Evolutionary conservation across 306 rosid genomes (phyloP).

Genomic region (Vigna hirtella): DNA sequence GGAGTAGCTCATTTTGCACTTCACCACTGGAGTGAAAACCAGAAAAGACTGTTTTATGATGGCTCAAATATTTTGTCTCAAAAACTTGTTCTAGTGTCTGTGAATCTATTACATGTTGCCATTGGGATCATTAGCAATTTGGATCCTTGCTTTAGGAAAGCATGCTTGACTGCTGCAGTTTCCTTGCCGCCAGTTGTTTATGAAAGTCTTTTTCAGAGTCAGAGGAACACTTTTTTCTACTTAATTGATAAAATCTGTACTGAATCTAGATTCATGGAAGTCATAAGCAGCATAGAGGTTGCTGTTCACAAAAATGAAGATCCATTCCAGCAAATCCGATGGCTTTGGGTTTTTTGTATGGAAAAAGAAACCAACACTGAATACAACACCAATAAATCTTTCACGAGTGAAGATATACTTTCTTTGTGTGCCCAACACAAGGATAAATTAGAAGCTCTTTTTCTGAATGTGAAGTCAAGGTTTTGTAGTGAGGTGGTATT

Average conservation of each 20-base stretch:
- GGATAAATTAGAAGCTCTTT: slow-evolving; percentile 60
- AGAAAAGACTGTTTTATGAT: slow-evolving; percentile 41
- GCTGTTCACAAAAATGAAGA: slow-evolving; percentile 70
- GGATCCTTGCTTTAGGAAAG: slow-evolving; percentile 73
- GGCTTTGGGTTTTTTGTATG: slow-evolving; percentile 61
- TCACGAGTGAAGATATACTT: slow-evolving; percentile 47
- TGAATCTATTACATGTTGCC: slow-evolving; percentile 69
- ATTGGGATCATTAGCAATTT: slow-evolving; percentile 60
- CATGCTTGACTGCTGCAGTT: slow-evolving; percentile 71
- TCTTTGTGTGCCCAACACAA: slow-evolving; percentile 48
- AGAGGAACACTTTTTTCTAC: slow-evolving; percentile 51
- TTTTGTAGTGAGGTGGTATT: slow-evolving; percentile 66
- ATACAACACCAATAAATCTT: slow-evolving; percentile 47
- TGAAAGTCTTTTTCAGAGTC: slow-evolving; percentile 55
- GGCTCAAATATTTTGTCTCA: slow-evolving; percentile 44
- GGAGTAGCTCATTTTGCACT: slow-evolving; percentile 78
- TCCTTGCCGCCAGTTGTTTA: slow-evolving; percentile 49
- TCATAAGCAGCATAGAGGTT: slow-evolving; percentile 53
- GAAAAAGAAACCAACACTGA: slow-evolving; percentile 44
- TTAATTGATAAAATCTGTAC: slow-evolving; percentile 58
- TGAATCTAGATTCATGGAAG: slow-evolving; percentile 65
- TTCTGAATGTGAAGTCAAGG: slow-evolving; percentile 64
- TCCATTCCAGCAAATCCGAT: slow-evolving; percentile 64
- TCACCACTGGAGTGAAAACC: slow-evolving; percentile 63
- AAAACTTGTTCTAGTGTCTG: slow-evolving; percentile 49